Evolutionary conservation across 2,329 filamentous ascomycete genomes (phyloP), one percentile per base, ranked within the genome.

Genomic region (Exserohilum rostratum): DNA sequence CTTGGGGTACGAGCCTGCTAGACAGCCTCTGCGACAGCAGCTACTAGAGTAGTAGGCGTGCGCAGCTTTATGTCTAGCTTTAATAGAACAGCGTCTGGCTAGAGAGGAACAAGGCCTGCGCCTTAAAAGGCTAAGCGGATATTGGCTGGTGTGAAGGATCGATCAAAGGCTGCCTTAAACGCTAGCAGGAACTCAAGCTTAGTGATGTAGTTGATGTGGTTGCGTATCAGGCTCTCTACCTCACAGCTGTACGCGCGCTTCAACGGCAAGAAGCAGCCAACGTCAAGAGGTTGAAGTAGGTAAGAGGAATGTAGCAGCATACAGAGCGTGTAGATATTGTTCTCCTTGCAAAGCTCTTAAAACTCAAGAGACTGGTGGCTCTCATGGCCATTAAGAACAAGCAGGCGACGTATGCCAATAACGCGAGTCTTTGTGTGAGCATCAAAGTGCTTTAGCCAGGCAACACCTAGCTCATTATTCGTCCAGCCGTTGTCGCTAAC

Each of bases 81-180:
- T n/a, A n/a, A n/a, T n/a, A n/a, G n/a, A n/a, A n/a, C n/a, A n/a
- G n/a, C n/a, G n/a, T n/a, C n/a, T n/a, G n/a, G n/a, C n/a, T n/a
- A n/a, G n/a, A n/a, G n/a, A n/a, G n/a, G n/a, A n/a, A n/a, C n/a
- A n/a, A n/a, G n/a, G n/a, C n/a, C n/a, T n/a, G n/a, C n/a, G n/a
- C 37, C 65, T 61, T 53, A 42, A 57, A 74, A 72, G 47, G 60
- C 60, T 64, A 35, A 56, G 39, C 58, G 33, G 29, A 68, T 65
- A 51, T 73, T 74, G 49, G 57, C 45, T 45, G 55, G 10, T 45
- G 57, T 72, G 29, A 73, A 62, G 37, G 55, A 50, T 33, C 56
- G 22, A 12, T 46, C 43, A 61, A 62, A 67, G n/a, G 68, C 69
- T n/a, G n/a, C n/a, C n/a, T n/a, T n/a, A 39, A 60, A 43, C 5